Evolutionary conservation across 768 basidiomycete genomes (phyloP).

Genomic region (Lactarius hengduanensis): DNA sequence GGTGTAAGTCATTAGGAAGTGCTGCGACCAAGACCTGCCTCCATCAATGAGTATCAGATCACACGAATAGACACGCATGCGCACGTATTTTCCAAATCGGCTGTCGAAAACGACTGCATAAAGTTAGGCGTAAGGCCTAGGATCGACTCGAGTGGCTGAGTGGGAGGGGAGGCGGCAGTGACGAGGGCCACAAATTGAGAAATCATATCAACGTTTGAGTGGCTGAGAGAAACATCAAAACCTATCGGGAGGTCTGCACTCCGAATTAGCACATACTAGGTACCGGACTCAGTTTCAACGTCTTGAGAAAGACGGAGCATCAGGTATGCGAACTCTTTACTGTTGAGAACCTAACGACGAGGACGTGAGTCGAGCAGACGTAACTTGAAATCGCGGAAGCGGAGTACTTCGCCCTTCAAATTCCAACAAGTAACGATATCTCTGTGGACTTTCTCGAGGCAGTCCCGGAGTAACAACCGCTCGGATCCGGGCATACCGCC

Average conservation of each 20-base stretch:
- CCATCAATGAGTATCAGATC: not conserved
- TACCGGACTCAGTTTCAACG: not conserved
- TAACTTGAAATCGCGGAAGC: not conserved
- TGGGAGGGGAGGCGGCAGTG: not conserved
- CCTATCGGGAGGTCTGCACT: not conserved
- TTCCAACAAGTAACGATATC: not conserved
- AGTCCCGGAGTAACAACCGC: not conserved
- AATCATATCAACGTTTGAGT: not conserved
- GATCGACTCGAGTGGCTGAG: not conserved
- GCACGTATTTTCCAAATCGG: not conserved
- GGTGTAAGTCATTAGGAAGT: not conserved
- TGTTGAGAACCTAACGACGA: not conserved
- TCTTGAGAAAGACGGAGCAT: slow-evolving; percentile 3
- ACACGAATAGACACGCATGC: not conserved
- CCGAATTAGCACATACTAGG: not conserved
- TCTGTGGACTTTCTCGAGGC: not conserved
- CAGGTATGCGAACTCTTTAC: not conserved
- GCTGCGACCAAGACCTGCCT: not conserved
- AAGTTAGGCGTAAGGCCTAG: not conserved
- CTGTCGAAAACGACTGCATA: not conserved
- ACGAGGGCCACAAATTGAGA: not conserved
- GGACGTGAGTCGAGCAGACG: not conserved
- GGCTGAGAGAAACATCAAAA: not conserved
- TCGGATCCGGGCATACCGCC: not conserved
- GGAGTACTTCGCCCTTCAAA: not conserved